Base-by-base conservation (phyloP, 805 yeast genomes). In the Candida jianshihensis region DNA sequence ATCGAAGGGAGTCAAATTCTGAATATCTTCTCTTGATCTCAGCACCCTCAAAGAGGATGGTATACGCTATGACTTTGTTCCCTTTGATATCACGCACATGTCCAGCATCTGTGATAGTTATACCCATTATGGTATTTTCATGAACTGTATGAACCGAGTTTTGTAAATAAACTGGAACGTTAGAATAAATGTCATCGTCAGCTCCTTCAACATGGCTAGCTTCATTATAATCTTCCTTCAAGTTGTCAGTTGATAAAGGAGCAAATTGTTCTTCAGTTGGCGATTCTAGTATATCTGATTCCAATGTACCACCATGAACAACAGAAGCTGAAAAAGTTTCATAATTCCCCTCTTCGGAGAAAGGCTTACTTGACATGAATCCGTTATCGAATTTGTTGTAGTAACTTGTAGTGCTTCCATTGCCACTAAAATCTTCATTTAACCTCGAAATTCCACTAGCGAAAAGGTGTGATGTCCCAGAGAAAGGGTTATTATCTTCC, bases 1-100 rank as follows among this genome's bases (percentile, higher is more conserved):
- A 77, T 36, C 96, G 64, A 21, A 92, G 68, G 37, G 82, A 73
- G 52, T 87, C 97, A 58, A 92, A 92, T 54, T 92, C 98, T 31
- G 95, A 84, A 58, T 90, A 92, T 31, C 97, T 65, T 48, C 97
- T 68, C 22, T 83, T 72, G 7, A 86, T 87, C 13, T 70, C 64
- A 6, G 69, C 26, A n/a, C 47, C 48, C 6, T 73, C 63, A 35
- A 75, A 61, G 42, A 73, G 73, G 39, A 90, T 84, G 12, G 94
- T 77, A 56, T 90, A 90, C 0, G 85, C 84, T 25, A 90, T 74
- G 46, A 74, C 85, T 1, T 81, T 68, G 37, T 77, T 69, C 30
- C 71, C 63, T 37, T 67, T 68, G 17, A 79, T 76, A 45, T 85
- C 95, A 39, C 71, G 75, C 22, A 82, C 71, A 49, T 79, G 82